phyloP scores from a whole-genome alignment of 768 basidiomycete species.

The Kwoniella dejecticola region DNA sequence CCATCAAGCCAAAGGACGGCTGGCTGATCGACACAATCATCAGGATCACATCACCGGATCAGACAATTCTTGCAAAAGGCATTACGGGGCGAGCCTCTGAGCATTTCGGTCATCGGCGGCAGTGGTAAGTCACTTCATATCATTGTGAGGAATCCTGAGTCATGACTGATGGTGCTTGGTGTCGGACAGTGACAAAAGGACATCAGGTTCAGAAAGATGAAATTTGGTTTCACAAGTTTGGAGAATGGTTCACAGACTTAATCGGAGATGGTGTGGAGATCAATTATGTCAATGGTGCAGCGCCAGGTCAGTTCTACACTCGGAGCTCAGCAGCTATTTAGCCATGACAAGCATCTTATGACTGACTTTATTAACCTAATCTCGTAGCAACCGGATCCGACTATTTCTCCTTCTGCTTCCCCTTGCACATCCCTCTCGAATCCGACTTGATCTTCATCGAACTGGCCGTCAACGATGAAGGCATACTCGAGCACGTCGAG shows the following conservation, averaged over 20 bases:
- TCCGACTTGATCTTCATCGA: conserved; percentile 54
- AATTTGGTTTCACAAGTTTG: conserved; percentile 48
- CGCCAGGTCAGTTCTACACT: conserved; percentile 41
- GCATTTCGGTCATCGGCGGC: conserved; percentile 46
- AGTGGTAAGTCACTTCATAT: no score
- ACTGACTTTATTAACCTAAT: no score
- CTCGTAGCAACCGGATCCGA: conserved; percentile 48
- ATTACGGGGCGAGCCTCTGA: conserved; percentile 45
- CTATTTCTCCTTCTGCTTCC: conserved; percentile 54
- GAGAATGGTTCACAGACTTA: conserved; percentile 49
- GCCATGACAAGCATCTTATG: no score
- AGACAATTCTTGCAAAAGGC: conserved; percentile 38
- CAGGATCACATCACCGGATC: conserved; percentile 40
- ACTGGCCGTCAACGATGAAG: conserved; percentile 55
- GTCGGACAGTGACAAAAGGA: conserved; percentile 45
- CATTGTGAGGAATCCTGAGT: no score
- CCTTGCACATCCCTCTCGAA: conserved; percentile 49
- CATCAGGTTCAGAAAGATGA: conserved; percentile 46
- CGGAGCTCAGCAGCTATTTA: no score
- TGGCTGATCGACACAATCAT: not conserved
- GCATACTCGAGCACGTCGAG: conserved; percentile 49
- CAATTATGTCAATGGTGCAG: conserved; percentile 49
- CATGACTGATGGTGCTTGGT: no score
- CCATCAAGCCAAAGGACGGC: not conserved
- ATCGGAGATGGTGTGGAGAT: conserved; percentile 26